Evolutionary conservation across 2,329 filamentous ascomycete genomes (phyloP), one percentile per base, ranked within the genome.

Genomic region (Ceratocystis albifundus): DNA sequence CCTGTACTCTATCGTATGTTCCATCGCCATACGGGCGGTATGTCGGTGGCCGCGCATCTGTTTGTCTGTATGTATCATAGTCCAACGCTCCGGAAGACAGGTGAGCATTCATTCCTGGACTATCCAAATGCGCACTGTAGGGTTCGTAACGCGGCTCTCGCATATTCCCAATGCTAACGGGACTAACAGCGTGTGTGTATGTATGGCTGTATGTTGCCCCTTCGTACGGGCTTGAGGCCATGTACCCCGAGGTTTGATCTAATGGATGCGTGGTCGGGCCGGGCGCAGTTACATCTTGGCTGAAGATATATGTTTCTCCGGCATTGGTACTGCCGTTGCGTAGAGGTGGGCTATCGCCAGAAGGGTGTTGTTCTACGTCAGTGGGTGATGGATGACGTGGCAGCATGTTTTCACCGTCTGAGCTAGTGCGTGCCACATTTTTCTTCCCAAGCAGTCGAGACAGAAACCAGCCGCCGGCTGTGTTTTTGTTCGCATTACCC

Each of bases 371-470:
- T 64, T 45, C 62, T 67, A 80, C 72, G 72, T 78, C 71, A 36
- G 73, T 72, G 1, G 77, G 77, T 10, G 73, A 73, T n/a, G 77
- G 72, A 70, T 79, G 77, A 70, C 72, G 71, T 6, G 77, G 77
- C 2, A 79, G 74, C 7, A 69, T 68, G 69, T 74, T 76, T 25
- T 73, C 71, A 30, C 72, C 70, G 36, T 73, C 70, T 30, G 69
- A 64, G 3, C 64, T 17, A 45, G 66, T 65, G 20, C 65, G 66
- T 28, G 45, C 15, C 25, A 57, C 61, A 25, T 67, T 69, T 32
- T 73, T 73, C 68, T 72, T 71, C 28, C 72, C 71, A 68, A 76
- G 74, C 65, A 77, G 73, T 66, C 71, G 69, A 46, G 77, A 48
- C 41, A 65, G 72, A 71, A 78, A 73, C 20, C 48, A 20, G 61